Evolutionary conservation across 306 rosid genomes (phyloP).

Genomic region (Vicia villosa): DNA sequence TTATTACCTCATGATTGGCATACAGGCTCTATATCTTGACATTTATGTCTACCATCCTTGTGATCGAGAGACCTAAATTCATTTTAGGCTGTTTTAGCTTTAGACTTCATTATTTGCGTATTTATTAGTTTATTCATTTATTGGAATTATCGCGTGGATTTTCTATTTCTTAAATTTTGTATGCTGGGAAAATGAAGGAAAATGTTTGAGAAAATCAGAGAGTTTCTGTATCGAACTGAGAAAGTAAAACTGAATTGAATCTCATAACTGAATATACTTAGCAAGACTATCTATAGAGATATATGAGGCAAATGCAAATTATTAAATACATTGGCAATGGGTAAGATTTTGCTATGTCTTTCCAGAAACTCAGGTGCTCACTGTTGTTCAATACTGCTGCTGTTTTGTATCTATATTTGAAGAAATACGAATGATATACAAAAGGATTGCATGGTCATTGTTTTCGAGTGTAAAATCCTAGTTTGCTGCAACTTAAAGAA

Average conservation of each 20-base stretch:
- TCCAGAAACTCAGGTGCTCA: slow-evolving; percentile 1
- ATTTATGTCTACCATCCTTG: slow-evolving; percentile 12
- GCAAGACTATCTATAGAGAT: neutral
- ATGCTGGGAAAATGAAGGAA: neutral
- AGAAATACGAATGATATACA: neutral
- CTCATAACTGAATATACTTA: neutral
- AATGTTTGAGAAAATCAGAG: neutral
- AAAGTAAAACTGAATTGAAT: neutral
- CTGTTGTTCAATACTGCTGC: neutral
- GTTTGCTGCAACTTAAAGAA: neutral
- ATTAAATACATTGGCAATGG: neutral
- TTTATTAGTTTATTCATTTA: slow-evolving; percentile 18
- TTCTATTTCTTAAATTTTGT: neutral
- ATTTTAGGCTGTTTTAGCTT: slow-evolving; percentile 21
- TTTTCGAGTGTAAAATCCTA: neutral
- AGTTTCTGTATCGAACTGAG: neutral
- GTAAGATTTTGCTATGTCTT: neutral
- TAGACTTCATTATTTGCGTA: slow-evolving; percentile 14
- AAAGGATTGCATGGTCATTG: neutral
- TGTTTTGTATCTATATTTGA: slow-evolving; percentile 12
- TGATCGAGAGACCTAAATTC: slow-evolving; percentile 9
- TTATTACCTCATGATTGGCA: slow-evolving; percentile 11
- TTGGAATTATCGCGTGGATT: slow-evolving; percentile 11
- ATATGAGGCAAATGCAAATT: neutral
- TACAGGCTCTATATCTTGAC: slow-evolving; percentile 7